Evolutionary conservation across 768 basidiomycete genomes (phyloP), one percentile per base, ranked within the genome.

Genomic region (Dioszegia aurantiaca): DNA sequence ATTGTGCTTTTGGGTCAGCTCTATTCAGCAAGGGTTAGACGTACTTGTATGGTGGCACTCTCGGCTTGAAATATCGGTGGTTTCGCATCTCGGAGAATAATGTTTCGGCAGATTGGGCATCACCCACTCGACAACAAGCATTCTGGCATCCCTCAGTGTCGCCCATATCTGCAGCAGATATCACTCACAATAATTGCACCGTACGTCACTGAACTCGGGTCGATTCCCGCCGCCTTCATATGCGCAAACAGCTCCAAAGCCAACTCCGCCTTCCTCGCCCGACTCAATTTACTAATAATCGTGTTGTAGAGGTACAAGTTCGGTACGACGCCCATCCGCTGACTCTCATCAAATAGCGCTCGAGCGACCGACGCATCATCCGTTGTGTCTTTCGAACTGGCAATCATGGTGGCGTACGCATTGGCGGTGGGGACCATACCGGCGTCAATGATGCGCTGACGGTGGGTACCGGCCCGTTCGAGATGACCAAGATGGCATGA

Each of bases 221-320:
- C 67, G 19, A 92, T 64, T 8, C 82, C 80, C 19, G 73, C 77
- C 4, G 79, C 77, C 79, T 89, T 89, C 90, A 97, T 93, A 69
- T 85, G 80, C 49, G 85, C 82, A 82, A 98, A 99, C 61, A 97
- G 79, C 60, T 87, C 85, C 54, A 99, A 78, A 0, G 91, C 92
- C 46, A 85, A 81, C 63, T 95, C 92, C 0, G 91, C 90, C 77
- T 94, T 94, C 64, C 95, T 84, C 2, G 95, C 95, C 76, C 88
- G 90, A 30, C 90, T 86, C 10, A 99, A 83, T 79, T 94, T 93
- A 62, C 89, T 91, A 77, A 99, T 97, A 78, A 93, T 87, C 67
- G 90, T 97, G 80, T 99, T 98, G 81, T 88, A 99, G 37, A 99
- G 83, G 78, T 87, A 99, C 45, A 87, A 81, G 70, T 89, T 92